Conservation (phyloP, 371 early-diverging fungal genomes). For the Dichotomocladium elegans region DNA sequence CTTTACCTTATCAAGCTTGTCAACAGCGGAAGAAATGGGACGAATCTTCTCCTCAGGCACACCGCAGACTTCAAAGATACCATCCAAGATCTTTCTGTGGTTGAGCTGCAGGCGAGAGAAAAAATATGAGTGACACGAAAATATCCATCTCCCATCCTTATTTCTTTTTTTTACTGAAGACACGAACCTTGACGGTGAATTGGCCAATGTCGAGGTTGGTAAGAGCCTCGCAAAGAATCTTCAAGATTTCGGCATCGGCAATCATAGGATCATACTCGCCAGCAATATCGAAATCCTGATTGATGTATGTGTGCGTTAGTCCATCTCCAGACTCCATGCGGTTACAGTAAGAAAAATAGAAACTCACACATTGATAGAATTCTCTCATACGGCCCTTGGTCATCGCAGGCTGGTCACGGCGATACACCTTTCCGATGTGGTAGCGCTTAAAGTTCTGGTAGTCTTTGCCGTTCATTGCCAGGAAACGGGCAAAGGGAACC, state of each 20-base stretch:
- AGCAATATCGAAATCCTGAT: slow-evolving; percentile 97
- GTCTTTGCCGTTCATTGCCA: slow-evolving; percentile 88
- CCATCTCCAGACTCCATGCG: background rate
- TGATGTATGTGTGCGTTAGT: background rate
- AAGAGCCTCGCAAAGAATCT: slow-evolving; percentile 83
- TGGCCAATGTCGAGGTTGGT: slow-evolving; percentile 74
- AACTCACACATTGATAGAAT: slow-evolving; percentile 93
- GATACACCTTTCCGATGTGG: slow-evolving; percentile 99
- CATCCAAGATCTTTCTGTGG: slow-evolving; percentile 96
- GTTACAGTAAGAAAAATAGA: no score
- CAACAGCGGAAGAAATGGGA: slow-evolving; percentile 96
- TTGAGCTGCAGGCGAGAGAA: slow-evolving; percentile 83
- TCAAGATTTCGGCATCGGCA: slow-evolving; percentile 94
- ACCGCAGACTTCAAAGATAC: slow-evolving; percentile 95
- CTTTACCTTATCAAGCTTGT: slow-evolving; percentile 93
- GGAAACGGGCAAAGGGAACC: slow-evolving; percentile 97
- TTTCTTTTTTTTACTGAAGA: no score
- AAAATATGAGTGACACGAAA: background rate
- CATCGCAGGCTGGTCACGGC: slow-evolving; percentile 99
- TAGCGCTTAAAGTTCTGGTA: slow-evolving; percentile 94
- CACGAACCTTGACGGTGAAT: slow-evolving; percentile 81
- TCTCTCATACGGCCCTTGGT: slow-evolving; percentile 98
- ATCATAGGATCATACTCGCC: slow-evolving; percentile 95
- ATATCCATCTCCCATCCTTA: background rate
- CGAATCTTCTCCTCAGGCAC: slow-evolving; percentile 85